Conservation (phyloP, 345 rosid species). For the Bretschneidera sinensis region DNA sequence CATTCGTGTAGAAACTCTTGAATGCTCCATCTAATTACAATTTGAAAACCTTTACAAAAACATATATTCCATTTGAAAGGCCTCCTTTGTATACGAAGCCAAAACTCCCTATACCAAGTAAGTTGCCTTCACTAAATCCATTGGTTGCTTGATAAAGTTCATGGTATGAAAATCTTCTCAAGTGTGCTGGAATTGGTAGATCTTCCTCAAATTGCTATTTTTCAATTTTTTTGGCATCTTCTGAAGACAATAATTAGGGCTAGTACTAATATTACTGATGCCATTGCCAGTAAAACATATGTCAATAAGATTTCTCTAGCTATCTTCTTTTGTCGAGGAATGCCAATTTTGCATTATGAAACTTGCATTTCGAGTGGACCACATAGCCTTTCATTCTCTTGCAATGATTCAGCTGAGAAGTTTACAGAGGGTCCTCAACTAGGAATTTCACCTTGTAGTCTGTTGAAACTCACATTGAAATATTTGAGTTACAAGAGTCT, state of each 20-base stretch:
- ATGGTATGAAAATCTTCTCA: slow-evolving; percentile 16
- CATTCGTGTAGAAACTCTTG: slow-evolving; percentile 32
- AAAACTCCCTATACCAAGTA: slow-evolving; percentile 34
- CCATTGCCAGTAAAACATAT: slow-evolving; percentile 8
- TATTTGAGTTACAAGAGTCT: not conserved
- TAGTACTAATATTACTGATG: not conserved
- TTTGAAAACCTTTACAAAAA: slow-evolving; percentile 14
- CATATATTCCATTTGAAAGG: slow-evolving; percentile 4
- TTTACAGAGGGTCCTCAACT: slow-evolving; percentile 20
- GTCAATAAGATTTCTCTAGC: not conserved
- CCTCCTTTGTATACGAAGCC: slow-evolving; percentile 29
- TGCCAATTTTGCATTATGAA: slow-evolving; percentile 3
- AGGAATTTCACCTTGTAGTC: slow-evolving; percentile 30
- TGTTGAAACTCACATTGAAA: slow-evolving; percentile 21
- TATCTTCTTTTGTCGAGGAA: not conserved
- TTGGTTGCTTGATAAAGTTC: slow-evolving; percentile 26
- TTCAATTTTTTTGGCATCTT: not conserved
- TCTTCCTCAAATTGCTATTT: not conserved
- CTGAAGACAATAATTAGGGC: not conserved
- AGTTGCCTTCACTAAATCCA: slow-evolving; percentile 28
- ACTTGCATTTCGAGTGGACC: slow-evolving; percentile 16
- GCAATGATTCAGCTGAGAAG: slow-evolving; percentile 22
- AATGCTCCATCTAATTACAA: slow-evolving; percentile 23
- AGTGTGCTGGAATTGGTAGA: not conserved
- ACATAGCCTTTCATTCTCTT: slow-evolving; percentile 19